Conservation (phyloP, 257 asterid genomes). For the Asclepias syriaca region DNA sequence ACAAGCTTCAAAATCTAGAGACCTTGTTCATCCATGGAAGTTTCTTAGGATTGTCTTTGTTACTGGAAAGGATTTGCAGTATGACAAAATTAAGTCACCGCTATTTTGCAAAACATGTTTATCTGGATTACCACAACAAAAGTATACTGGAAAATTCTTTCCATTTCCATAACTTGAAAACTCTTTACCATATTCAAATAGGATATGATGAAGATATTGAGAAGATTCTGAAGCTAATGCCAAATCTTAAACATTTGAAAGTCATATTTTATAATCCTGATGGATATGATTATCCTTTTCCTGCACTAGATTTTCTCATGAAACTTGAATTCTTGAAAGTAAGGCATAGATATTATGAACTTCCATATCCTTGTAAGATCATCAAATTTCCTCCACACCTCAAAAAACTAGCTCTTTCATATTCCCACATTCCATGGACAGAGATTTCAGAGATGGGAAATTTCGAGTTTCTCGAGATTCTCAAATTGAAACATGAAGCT, state of each 20-base stretch:
- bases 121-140: neutral
- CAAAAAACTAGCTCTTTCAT: neutral
- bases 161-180: slow-evolving; percentile 1
- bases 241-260: slow-evolving; percentile 1
- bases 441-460: neutral
- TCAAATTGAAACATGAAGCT: neutral
- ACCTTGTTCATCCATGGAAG: neutral
- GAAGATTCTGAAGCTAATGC: slow-evolving; percentile 1
- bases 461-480: neutral
- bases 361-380: neutral
- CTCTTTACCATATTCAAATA: no score
- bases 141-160: neutral
- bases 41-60: no score
- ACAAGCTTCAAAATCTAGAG: neutral
- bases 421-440: neutral
- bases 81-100: neutral
- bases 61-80: neutral
- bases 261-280: neutral
- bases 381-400: neutral
- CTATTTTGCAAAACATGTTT: neutral
- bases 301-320: neutral
- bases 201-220: neutral
- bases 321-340: slow-evolving; percentile 3
- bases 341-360: neutral
- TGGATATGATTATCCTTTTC: neutral